phyloP scores from a whole-genome alignment of 306 rosid genomes.

The Luffa acutangula region DNA sequence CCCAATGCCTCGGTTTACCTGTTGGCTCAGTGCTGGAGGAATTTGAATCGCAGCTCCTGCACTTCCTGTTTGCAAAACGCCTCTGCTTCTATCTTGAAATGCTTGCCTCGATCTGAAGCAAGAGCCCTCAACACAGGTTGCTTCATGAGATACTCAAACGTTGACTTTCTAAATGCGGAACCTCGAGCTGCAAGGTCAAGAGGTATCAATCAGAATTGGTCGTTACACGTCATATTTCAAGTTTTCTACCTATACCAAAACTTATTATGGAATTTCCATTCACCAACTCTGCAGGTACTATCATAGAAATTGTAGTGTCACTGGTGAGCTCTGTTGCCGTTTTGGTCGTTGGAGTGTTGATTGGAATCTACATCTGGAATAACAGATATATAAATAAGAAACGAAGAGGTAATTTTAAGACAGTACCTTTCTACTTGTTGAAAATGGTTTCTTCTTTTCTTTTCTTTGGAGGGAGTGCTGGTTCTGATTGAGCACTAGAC shows the following conservation, averaged over 20 bases:
- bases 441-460: background rate
- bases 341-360: conserved; percentile 30
- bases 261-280: background rate
- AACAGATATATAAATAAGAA: conserved; percentile 71
- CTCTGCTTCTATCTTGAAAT: conserved; percentile 40
- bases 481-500: too few relatives aligned
- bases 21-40: conserved; percentile 81
- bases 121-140: conserved; percentile 73
- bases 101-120: conserved; percentile 80
- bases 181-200: conserved; percentile 23
- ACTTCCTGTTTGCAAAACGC: conserved; percentile 65
- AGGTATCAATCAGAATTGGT: conserved; percentile 24
- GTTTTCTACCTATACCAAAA: background rate
- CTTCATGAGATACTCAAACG: conserved; percentile 83
- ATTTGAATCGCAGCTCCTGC: conserved; percentile 53
- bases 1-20: conserved; percentile 48
- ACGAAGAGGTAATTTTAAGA: conserved; percentile 51
- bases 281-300: conserved; percentile 40
- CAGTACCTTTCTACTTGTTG: background rate
- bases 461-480: background rate
- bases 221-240: background rate
- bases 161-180: conserved; percentile 57
- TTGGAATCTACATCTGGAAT: conserved; percentile 65
- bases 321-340: conserved; percentile 59
- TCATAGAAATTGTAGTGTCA: conserved; percentile 37